Evolutionary conservation across 2,329 filamentous ascomycete species (phyloP).

Genomic region (Hymenoscyphus scutula): DNA sequence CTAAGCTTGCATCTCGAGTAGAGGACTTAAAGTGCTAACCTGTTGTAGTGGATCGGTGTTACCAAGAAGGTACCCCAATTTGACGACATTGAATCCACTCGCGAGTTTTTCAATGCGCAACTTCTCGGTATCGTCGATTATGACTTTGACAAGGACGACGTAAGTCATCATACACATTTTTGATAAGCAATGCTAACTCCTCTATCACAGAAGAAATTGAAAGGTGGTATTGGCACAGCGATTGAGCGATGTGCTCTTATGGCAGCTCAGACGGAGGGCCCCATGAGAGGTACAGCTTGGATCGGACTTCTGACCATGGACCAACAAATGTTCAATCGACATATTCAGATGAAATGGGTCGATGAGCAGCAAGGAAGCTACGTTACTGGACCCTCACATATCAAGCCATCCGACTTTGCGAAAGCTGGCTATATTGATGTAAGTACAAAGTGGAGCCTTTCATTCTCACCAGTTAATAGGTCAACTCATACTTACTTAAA

Average conservation of each 20-base stretch:
- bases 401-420: background rate
- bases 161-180: too few species aligned
- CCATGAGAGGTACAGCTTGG: background rate
- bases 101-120: background rate
- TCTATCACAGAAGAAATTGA: slow-evolving; percentile 1
- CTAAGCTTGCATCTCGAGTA: background rate
- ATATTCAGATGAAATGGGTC: slow-evolving; percentile 1
- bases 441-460: background rate
- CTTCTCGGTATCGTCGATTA: slow-evolving; percentile 7
- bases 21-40: background rate
- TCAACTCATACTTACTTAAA: background rate
- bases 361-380: background rate
- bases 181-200: too few species aligned
- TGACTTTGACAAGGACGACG: slow-evolving; percentile 2
- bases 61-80: background rate
- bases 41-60: slow-evolving; percentile 2
- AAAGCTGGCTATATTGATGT: background rate
- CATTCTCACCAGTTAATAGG: too few species aligned
- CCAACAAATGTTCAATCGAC: background rate
- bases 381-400: background rate
- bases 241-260: background rate
- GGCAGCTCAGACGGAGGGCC: background rate
- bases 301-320: background rate
- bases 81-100: background rate
- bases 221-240: background rate